phyloP scores from a whole-genome alignment of 495 filamentous ascomycete species.

The Barbatosphaeria neglecta region DNA sequence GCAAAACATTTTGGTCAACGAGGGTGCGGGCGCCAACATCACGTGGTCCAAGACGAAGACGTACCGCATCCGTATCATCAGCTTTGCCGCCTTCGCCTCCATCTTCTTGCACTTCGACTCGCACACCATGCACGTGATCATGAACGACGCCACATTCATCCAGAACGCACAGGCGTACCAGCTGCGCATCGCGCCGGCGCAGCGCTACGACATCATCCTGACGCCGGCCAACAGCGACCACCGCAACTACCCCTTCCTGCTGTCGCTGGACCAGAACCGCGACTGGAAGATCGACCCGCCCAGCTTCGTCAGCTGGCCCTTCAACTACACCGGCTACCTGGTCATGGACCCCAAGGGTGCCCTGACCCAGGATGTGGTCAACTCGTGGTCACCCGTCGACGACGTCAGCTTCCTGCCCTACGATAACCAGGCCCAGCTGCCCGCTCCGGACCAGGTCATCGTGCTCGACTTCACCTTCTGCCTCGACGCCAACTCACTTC shows the following conservation, averaged over 20 bases:
- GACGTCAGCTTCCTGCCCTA: constrained; percentile 49
- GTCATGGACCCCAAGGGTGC: constrained; percentile 49
- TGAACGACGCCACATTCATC: constrained; percentile 34
- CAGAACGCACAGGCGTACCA: constrained; percentile 18
- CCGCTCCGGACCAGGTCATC: constrained; percentile 40
- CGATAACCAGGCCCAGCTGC: constrained; percentile 36
- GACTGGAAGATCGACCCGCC: constrained; percentile 24
- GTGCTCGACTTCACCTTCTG: constrained; percentile 50
- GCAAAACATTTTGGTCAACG: constrained; percentile 54
- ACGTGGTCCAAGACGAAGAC: constrained; percentile 58
- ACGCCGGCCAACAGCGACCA: constrained; percentile 13
- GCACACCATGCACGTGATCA: constrained; percentile 49
- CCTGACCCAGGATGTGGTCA: constrained; percentile 34
- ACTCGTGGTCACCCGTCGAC: constrained; percentile 47
- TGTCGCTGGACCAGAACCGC: constrained; percentile 32
- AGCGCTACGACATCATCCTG: constrained; percentile 53
- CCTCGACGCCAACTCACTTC: constrained; percentile 49
- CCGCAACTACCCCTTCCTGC: constrained; percentile 49
- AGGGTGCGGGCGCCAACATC: constrained; percentile 44
- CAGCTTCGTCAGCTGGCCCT: constrained; percentile 14
- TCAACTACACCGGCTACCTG: constrained; percentile 46
- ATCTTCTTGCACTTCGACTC: constrained; percentile 53
- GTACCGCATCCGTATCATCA: constrained; percentile 65
- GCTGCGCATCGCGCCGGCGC: constrained; percentile 43
- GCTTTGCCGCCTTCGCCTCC: constrained; percentile 52